phyloP scores from a whole-genome alignment of 2,329 filamentous ascomycete genomes.

The Colletotrichum incanum region DNA sequence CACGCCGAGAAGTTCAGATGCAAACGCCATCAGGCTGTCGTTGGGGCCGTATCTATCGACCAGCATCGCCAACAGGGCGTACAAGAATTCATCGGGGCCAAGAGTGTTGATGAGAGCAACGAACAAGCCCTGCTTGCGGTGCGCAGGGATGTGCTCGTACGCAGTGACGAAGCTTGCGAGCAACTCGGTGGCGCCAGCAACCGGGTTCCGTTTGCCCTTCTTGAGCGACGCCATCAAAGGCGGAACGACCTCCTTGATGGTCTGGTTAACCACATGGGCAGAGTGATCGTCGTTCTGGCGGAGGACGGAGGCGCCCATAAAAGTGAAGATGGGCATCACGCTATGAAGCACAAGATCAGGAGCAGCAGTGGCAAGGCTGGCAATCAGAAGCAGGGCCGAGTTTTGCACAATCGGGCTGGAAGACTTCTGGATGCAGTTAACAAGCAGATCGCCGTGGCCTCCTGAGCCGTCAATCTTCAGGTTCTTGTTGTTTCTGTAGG shows the following conservation, averaged over 20 bases:
- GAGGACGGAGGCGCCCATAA: slow-evolving; percentile 93
- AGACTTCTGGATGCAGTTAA: slow-evolving; percentile 94
- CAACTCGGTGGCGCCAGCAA: slow-evolving; percentile 88
- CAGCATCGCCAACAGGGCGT: slow-evolving; percentile 89
- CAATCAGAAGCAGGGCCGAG: slow-evolving; percentile 88
- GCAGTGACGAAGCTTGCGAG: slow-evolving; percentile 97
- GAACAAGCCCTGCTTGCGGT: slow-evolving; percentile 87
- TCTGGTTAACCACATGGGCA: slow-evolving; percentile 94
- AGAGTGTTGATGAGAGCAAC: slow-evolving; percentile 88
- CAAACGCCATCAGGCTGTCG: slow-evolving; percentile 81
- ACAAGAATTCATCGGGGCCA: slow-evolving; percentile 88
- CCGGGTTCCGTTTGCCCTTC: slow-evolving; percentile 82
- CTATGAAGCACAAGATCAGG: slow-evolving; percentile 95
- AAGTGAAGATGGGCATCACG: slow-evolving; percentile 99
- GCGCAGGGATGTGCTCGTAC: slow-evolving; percentile 94
- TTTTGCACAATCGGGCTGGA: slow-evolving; percentile 96
- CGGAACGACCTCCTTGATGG: slow-evolving; percentile 93
- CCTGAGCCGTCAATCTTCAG: slow-evolving; percentile 82
- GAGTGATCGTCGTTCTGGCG: slow-evolving; percentile 97
- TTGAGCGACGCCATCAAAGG: slow-evolving; percentile 89
- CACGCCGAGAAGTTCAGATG: slow-evolving; percentile 79
- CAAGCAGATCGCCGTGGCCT: slow-evolving; percentile 90
- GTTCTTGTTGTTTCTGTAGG: slow-evolving; percentile 73
- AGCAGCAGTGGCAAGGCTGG: slow-evolving; percentile 86
- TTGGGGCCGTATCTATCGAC: slow-evolving; percentile 90